Conservation (phyloP, 2,329 filamentous ascomycete genomes). For the Colletotrichum tofieldiae region DNA sequence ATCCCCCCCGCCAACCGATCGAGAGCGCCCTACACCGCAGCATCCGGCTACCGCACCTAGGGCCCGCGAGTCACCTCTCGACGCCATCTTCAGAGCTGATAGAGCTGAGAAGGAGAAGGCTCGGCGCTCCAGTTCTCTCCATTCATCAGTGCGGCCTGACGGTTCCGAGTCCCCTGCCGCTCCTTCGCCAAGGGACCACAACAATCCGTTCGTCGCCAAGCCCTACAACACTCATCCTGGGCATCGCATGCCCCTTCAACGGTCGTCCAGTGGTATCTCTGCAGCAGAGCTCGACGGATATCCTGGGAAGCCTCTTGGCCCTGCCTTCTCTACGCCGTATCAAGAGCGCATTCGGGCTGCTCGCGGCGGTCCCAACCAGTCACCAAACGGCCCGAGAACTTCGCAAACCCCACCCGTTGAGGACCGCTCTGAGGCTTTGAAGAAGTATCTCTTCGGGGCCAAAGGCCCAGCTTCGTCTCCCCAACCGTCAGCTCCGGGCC, state of each 20-base stretch:
- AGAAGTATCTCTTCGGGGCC: slow-evolving; percentile 69
- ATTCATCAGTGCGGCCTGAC: slow-evolving; percentile 56
- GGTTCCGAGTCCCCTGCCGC: slow-evolving; percentile 69
- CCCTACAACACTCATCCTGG: slow-evolving; percentile 38
- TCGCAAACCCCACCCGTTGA: slow-evolving; percentile 44
- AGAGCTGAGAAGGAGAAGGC: slow-evolving; percentile 81
- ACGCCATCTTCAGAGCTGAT: slow-evolving; percentile 92
- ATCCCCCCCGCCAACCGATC: slow-evolving; percentile 68
- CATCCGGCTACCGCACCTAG: slow-evolving; percentile 51
- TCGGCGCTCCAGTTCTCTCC: slow-evolving; percentile 67
- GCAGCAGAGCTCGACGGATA: slow-evolving; percentile 78
- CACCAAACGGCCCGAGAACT: slow-evolving; percentile 11
- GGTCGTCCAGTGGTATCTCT: slow-evolving; percentile 67
- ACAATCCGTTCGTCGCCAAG: slow-evolving; percentile 40
- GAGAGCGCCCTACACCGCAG: slow-evolving; percentile 64
- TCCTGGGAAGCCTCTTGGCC: slow-evolving; percentile 70
- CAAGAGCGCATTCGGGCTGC: slow-evolving; percentile 73
- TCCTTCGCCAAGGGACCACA: slow-evolving; percentile 53
- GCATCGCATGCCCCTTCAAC: slow-evolving; percentile 30
- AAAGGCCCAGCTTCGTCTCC: slow-evolving; percentile 46
- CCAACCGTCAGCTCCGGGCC: slow-evolving; percentile 23
- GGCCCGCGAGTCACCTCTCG: slow-evolving; percentile 81
- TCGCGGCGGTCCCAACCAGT: slow-evolving; percentile 52
- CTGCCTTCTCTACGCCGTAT: slow-evolving; percentile 79
- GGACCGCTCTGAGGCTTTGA: slow-evolving; percentile 65